These are phyloP conservation scores for Ajuga chamaepitys DNA, from an alignment of 257 asterid genomes.

Conservation along the genomic window DNA sequence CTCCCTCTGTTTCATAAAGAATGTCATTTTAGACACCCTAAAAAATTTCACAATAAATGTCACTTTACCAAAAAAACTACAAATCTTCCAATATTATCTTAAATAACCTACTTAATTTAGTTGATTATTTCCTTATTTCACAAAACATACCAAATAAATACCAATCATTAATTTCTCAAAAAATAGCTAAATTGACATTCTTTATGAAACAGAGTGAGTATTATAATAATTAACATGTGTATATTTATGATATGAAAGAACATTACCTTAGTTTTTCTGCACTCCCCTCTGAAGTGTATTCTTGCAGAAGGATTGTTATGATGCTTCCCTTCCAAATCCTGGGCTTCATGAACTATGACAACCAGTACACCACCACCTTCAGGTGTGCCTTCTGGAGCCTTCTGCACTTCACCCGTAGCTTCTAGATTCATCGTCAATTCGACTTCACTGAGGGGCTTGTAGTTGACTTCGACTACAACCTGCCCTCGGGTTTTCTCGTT, in stretches of 20 bases:
- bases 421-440: conserved; percentile 29
- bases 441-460: conserved; percentile 49
- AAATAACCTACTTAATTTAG: too few species aligned
- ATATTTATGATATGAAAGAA: not conserved
- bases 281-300: conserved; percentile 65
- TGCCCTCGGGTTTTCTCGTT: conserved; percentile 69
- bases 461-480: conserved; percentile 45
- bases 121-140: too few species aligned
- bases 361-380: conserved; percentile 73
- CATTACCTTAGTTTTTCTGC: conserved; percentile 67
- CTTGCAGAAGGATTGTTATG: conserved; percentile 69
- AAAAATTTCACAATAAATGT: too few species aligned
- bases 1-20: too few species aligned
- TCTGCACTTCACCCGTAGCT: conserved; percentile 34
- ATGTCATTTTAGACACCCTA: too few species aligned
- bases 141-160: too few species aligned
- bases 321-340: conserved; percentile 76
- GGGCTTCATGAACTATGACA: conserved; percentile 69
- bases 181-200: too few species aligned
- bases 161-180: too few species aligned
- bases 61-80: too few species aligned
- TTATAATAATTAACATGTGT: too few species aligned
- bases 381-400: conserved; percentile 85
- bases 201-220: too few species aligned
- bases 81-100: too few species aligned